Percentiles rank a stretch among this genome's conserved stretches.
Evolutionary conservation across 1,284 basidiomycete species (phyloP).

Genomic region (Ustilago cynodontis): DNA sequence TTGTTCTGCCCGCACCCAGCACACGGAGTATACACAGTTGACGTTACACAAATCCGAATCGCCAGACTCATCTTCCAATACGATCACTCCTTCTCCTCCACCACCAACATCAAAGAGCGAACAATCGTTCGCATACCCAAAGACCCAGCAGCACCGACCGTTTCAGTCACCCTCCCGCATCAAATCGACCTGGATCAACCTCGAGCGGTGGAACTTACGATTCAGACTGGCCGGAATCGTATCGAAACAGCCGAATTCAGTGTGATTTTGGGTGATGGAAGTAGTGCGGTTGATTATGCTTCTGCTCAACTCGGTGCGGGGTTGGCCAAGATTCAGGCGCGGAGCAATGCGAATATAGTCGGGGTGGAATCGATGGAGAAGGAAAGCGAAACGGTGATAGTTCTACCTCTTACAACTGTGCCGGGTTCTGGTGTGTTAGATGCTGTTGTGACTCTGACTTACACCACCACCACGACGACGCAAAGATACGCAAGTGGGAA

Average conservation of each 20-base stretch:
- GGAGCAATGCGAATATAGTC: background rate
- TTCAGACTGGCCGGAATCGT: constrained; percentile 52
- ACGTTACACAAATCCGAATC: constrained; percentile 62
- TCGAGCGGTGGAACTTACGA: constrained; percentile 43
- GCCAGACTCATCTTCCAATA: constrained; percentile 61
- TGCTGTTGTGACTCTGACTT: constrained; percentile 32
- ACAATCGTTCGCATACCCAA: constrained; percentile 53
- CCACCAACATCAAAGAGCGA: constrained; percentile 10
- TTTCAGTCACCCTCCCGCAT: constrained; percentile 29
- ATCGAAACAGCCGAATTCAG: constrained; percentile 42
- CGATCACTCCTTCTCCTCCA: constrained; percentile 18
- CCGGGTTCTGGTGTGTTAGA: constrained; percentile 37
- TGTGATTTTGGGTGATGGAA: constrained; percentile 22
- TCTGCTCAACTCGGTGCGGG: background rate
- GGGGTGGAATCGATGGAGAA: constrained; percentile 9
- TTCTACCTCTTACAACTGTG: constrained; percentile 34
- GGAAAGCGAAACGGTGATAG: constrained; percentile 9
- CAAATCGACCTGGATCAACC: constrained; percentile 56
- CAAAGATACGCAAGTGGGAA: constrained; percentile 20
- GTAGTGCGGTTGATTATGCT: constrained; percentile 9
- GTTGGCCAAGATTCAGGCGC: background rate
- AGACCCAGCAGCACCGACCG: constrained; percentile 55
- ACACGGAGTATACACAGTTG: constrained; percentile 58
- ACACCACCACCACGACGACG: constrained; percentile 13
- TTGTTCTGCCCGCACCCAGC: constrained; percentile 55